These are phyloP conservation scores for Carex pumila DNA, from an alignment of 176 grass and related monocot species.

Conservation along the genomic window DNA sequence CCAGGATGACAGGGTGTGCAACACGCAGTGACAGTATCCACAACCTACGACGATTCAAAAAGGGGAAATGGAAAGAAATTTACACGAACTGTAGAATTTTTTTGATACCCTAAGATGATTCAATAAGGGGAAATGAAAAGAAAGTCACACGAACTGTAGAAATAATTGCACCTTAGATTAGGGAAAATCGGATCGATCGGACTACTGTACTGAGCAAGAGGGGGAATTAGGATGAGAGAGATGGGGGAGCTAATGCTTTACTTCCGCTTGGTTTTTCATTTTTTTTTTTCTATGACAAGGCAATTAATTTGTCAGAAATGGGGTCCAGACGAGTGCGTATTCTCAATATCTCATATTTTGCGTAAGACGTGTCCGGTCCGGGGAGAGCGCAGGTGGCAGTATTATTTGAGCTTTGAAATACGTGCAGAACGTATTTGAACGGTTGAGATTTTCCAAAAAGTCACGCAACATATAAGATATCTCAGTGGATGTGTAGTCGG, in stretches of 20 bases:
- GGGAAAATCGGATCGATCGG: neutral
- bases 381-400: too few relatives aligned
- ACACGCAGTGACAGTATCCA: neutral
- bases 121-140: neutral
- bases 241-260: neutral
- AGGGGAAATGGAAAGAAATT: too few relatives aligned
- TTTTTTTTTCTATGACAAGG: neutral
- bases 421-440: too few relatives aligned
- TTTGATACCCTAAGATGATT: neutral
- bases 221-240: neutral
- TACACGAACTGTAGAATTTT: too few relatives aligned
- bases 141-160: neutral
- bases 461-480: too few relatives aligned
- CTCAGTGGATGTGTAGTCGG: too few relatives aligned
- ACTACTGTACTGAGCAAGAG: neutral
- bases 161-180: conserved; percentile 8
- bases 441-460: too few relatives aligned
- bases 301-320: conserved; percentile 4
- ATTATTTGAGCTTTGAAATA: too few relatives aligned
- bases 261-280: conserved; percentile 1
- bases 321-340: too few relatives aligned
- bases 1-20: neutral
- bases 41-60: neutral
- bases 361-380: too few relatives aligned
- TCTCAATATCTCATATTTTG: too few relatives aligned